A percentile compares a stretch with the other conserved stretches of the same genome.
phyloP scores from a whole-genome alignment of 257 asterid genomes.

The Rhazya stricta region DNA sequence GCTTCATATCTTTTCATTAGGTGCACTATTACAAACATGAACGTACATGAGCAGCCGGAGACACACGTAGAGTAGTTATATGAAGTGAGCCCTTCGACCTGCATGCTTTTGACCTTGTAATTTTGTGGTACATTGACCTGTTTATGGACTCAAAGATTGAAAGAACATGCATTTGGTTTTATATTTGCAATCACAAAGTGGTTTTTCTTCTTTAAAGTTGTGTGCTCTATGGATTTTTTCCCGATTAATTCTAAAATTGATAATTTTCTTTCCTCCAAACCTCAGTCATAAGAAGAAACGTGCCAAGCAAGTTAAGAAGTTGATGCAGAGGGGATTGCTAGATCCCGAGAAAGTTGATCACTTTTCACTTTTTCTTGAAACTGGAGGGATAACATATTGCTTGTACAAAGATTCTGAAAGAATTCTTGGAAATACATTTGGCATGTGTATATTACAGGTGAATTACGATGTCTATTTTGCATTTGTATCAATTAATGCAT shows the following conservation, averaged over 20 bases:
- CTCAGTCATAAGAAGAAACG: constrained; percentile 76
- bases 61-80: neutral
- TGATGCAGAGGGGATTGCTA: constrained; percentile 56
- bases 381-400: constrained; percentile 74
- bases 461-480: constrained; percentile 5
- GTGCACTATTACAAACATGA: neutral
- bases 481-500: constrained; percentile 1
- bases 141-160: neutral
- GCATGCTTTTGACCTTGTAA: neutral
- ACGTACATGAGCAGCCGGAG: neutral
- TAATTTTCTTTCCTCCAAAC: neutral
- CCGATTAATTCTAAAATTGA: neutral
- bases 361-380: constrained; percentile 67
- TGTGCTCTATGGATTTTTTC: neutral
- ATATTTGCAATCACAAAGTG: neutral
- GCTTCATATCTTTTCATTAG: constrained; percentile 1
- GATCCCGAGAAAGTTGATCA: constrained; percentile 81
- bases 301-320: constrained; percentile 73
- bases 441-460: constrained; percentile 98
- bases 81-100: neutral
- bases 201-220: neutral
- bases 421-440: constrained; percentile 93
- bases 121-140: neutral
- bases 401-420: constrained; percentile 84
- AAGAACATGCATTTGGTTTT: neutral